These are phyloP conservation scores for Suillus decipiens DNA, from an alignment of 768 basidiomycete species.

Conservation along the genomic window DNA sequence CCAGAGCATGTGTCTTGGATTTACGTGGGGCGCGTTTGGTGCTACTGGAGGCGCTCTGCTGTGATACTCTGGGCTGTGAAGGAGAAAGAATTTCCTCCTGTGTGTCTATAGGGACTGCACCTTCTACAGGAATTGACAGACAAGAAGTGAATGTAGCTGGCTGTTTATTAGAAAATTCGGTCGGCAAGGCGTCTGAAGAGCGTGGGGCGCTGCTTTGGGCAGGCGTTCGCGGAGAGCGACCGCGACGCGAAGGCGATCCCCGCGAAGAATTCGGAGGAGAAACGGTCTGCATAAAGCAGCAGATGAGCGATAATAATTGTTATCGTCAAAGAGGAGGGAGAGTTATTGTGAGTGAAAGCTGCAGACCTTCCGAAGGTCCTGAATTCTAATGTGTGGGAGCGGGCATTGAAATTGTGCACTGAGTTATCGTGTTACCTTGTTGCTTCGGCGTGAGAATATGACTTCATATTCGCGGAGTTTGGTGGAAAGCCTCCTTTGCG, in stretches of 20 bases:
- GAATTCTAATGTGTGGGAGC: slow-evolving; percentile 38
- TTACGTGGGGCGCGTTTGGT: slow-evolving; percentile 79
- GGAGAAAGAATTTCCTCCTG: slow-evolving; percentile 41
- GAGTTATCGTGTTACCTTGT: slow-evolving; percentile 38
- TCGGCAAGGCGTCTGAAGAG: slow-evolving; percentile 45
- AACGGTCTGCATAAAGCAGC: slow-evolving; percentile 43
- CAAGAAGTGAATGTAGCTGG: slow-evolving; percentile 59
- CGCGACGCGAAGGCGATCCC: slow-evolving; percentile 62
- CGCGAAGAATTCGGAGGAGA: slow-evolving; percentile 50
- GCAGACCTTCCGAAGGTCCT: slow-evolving; percentile 24
- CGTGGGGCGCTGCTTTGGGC: slow-evolving; percentile 43
- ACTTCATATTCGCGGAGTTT: slow-evolving; percentile 35
- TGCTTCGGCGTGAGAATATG: slow-evolving; percentile 34
- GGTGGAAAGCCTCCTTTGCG: slow-evolving; percentile 30
- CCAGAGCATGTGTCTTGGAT: slow-evolving; percentile 87
- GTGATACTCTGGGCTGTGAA: slow-evolving; percentile 34
- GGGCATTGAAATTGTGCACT: slow-evolving; percentile 42
- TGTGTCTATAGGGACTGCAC: slow-evolving; percentile 62
- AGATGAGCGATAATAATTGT: slow-evolving; percentile 10
- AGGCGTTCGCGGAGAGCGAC: slow-evolving; percentile 59
- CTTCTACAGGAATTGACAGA: slow-evolving; percentile 77
- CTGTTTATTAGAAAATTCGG: slow-evolving; percentile 52
- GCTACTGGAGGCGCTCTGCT: slow-evolving; percentile 43
- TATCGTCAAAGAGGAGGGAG: slow-evolving; percentile 15
- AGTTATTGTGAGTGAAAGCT: slow-evolving; percentile 20